Base-by-base conservation (phyloP, 2,329 filamentous ascomycete genomes). In the Fusarium setosum region DNA sequence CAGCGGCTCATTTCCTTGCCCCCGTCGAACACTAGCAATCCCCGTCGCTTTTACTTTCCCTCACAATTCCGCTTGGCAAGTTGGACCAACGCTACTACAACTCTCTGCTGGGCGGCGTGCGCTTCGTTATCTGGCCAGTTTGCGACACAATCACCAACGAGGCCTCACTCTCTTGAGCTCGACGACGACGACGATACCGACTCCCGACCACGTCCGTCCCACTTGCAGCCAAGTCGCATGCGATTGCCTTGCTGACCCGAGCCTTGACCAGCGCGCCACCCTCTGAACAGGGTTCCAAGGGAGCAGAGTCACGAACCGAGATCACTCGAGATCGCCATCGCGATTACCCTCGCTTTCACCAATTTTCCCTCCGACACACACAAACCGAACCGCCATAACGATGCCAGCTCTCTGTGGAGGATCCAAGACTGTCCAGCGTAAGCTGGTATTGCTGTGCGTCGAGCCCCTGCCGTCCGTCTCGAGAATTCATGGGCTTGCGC, bases 341-440 rank as follows among this genome's bases (percentile, higher is more conserved):
- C 26, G 21, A 31, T 20, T 44, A 31, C 29, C n/a, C 32, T 17
- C 42, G 35, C 40, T 42, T 31, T 54, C 42, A 31, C 42, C 40
- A 23, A 51, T 26, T 26, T n/a, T n/a, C n/a, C 8, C 29, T 29
- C 17, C n/a, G 32, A 15, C n/a, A 26, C 55, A 47, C 49, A 53
- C 68, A 35, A 65, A 15, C 35, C 29, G 29, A 38, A 48, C 23
- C 48, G 32, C 45, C 45, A 24, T 37, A 51, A 65, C 56, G 55
- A 73, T 73, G 72, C 72, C 72, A 72, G 69, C 77, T 74, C 75
- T 82, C 65, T 92, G 91, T 77, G 90, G 90, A 74, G 89, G 90
- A 70, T 90, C 88, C 65, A 93, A 96, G 84, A 94, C 92, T 56
- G 93, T 95, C 73, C 92, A 96, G 88, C 92, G 94, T 82, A 97